Conservation (phyloP, 805 yeast genomes). For the Nakazawaea sp. region DNA sequence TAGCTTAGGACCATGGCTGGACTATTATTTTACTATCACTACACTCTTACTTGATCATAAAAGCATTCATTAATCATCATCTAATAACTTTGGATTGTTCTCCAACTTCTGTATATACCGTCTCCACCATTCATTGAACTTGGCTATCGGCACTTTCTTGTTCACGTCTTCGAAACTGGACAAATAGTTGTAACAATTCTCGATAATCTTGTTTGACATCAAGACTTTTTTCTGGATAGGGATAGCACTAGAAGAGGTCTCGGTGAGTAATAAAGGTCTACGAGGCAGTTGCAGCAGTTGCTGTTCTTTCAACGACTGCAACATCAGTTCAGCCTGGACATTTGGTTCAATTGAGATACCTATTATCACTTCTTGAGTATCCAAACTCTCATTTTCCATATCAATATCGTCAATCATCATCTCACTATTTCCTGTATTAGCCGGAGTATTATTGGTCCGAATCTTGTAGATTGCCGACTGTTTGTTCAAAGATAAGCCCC, state of each 20-base stretch:
- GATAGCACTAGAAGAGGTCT: slow-evolving; percentile 12
- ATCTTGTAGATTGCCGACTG: slow-evolving; percentile 91
- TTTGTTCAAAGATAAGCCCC: slow-evolving; percentile 55
- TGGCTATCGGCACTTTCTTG: slow-evolving; percentile 82
- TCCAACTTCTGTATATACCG: slow-evolving; percentile 71
- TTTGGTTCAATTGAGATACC: slow-evolving; percentile 92
- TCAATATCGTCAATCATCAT: slow-evolving; percentile 48
- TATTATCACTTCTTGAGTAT: slow-evolving; percentile 36
- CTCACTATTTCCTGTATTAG: slow-evolving; percentile 7
- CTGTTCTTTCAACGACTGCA: slow-evolving; percentile 33
- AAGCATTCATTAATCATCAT: slow-evolving; percentile 19
- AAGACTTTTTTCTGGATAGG: slow-evolving; percentile 31
- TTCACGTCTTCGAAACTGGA: slow-evolving; percentile 77
- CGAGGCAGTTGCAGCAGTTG: slow-evolving; percentile 23
- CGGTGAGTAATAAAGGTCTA: slow-evolving; percentile 24
- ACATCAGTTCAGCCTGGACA: slow-evolving; percentile 44
- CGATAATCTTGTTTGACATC: slow-evolving; percentile 82
- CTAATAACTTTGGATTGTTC: slow-evolving; percentile 79
- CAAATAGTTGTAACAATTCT: slow-evolving; percentile 85
- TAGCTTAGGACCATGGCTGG: too few relatives aligned
- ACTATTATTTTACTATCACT: too few relatives aligned
- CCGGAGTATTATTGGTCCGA: slow-evolving; percentile 30
- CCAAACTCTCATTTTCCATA: slow-evolving; percentile 43
- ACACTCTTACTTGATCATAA: slow-evolving; percentile 6
- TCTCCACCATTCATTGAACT: slow-evolving; percentile 93